Conservation (phyloP, 805 yeast species). For the Candida ascalaphidarum region DNA sequence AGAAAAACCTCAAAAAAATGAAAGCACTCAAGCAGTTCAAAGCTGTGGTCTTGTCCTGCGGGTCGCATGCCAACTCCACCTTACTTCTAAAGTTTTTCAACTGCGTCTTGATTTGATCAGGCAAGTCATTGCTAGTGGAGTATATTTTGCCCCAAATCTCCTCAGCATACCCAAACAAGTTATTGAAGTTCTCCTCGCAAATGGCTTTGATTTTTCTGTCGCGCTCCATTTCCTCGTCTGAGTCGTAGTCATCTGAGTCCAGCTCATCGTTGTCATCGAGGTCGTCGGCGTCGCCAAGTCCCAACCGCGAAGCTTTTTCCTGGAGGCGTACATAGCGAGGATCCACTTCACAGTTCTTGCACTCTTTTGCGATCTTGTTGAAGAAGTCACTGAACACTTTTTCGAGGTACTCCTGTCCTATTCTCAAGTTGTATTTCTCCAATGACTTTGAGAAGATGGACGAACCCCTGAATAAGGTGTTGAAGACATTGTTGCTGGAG, state of each 20-base stretch:
- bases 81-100: slow-evolving; percentile 54
- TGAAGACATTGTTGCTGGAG: slow-evolving; percentile 38
- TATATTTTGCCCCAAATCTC: slow-evolving; percentile 62
- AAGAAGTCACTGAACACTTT: slow-evolving; percentile 67
- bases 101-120: slow-evolving; percentile 55
- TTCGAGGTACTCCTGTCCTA: slow-evolving; percentile 74
- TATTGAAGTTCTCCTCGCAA: slow-evolving; percentile 39
- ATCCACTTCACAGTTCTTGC: slow-evolving; percentile 70
- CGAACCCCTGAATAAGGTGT: slow-evolving; percentile 75
- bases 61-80: slow-evolving; percentile 55
- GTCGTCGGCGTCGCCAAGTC: too few species aligned
- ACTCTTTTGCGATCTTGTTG: slow-evolving; percentile 39
- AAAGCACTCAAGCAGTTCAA: slow-evolving; percentile 77
- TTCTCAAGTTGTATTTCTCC: slow-evolving; percentile 65
- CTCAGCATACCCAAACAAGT: slow-evolving; percentile 42
- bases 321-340: slow-evolving; percentile 48
- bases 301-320: slow-evolving; percentile 17
- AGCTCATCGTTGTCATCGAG: slow-evolving; percentile 11
- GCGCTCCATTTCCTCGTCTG: slow-evolving; percentile 24
- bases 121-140: slow-evolving; percentile 65
- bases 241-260: slow-evolving; percentile 13
- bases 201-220: slow-evolving; percentile 21
- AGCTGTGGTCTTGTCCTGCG: slow-evolving; percentile 43
- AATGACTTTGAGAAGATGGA: slow-evolving; percentile 74
- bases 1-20: slow-evolving; percentile 61